Percentiles rank a stretch among this genome's conserved stretches.
phyloP scores from a whole-genome alignment of 1,284 basidiomycete species.

The Golubevia pallescens region DNA sequence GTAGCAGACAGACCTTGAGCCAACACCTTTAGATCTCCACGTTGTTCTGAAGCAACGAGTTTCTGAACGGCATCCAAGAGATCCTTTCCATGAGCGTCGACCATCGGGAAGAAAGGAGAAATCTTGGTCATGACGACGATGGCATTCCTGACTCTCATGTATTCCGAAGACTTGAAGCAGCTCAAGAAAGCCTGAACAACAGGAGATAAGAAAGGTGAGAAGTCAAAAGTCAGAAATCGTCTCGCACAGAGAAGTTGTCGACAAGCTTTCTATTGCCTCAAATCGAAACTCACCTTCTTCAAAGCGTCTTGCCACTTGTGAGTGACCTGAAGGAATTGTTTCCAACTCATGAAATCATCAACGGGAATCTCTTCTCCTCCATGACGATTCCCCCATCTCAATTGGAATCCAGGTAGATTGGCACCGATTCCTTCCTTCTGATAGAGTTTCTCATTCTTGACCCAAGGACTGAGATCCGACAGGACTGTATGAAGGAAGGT shows the following conservation, averaged over 20 bases:
- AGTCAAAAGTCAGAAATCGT: too few species aligned
- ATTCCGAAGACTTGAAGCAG: conserved; percentile 48
- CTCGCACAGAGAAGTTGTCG: too few species aligned
- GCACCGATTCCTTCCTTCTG: conserved; percentile 66
- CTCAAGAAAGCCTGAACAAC: conserved; percentile 29
- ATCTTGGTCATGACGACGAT: conserved; percentile 59
- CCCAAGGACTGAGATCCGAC: conserved; percentile 78
- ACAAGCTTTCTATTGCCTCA: too few species aligned
- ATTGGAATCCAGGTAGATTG: conserved; percentile 54
- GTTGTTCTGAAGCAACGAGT: conserved; percentile 32
- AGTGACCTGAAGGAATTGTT: conserved; percentile 41
- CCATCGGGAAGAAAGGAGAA: conserved; percentile 41
- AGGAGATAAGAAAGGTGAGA: conserved; percentile 38
- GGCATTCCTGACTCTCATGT: conserved; percentile 58
- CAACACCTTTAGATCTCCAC: conserved; percentile 57
- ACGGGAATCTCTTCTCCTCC: conserved; percentile 65
- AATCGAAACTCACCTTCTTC: conserved; percentile 7
- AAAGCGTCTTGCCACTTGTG: conserved; percentile 53
- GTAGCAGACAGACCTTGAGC: conserved; percentile 57
- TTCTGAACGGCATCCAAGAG: conserved; percentile 34
- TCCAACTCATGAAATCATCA: conserved; percentile 30
- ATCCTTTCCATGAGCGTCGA: conserved; percentile 36
- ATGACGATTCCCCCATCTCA: conserved; percentile 36
- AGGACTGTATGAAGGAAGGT: conserved; percentile 79
- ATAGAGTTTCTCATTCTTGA: conserved; percentile 70